Percentiles rank a stretch among this genome's conserved stretches.
Conservation (phyloP, 306 rosid genomes). For the Cucumis hystrix region DNA sequence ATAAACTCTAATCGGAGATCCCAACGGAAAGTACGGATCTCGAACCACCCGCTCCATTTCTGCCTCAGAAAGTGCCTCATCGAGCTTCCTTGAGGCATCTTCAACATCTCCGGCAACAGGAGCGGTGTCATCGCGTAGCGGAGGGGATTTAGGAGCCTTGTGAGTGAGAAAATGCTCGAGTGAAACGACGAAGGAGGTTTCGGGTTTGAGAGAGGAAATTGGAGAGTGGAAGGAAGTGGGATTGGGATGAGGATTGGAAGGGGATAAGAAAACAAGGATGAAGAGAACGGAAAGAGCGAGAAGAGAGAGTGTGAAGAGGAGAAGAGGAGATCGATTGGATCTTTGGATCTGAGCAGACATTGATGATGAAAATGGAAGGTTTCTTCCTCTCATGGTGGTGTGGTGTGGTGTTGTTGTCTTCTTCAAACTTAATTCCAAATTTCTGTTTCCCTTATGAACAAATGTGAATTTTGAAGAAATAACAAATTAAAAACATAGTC, state of each 20-base stretch:
- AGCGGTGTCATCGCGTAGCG: conserved; percentile 2
- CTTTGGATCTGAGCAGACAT: conserved; percentile 20
- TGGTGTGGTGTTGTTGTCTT: neutral
- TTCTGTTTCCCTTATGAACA: neutral
- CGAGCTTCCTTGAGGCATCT: conserved; percentile 21
- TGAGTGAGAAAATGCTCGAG: conserved; percentile 58
- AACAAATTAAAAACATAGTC: neutral
- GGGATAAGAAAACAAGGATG: conserved; percentile 20
- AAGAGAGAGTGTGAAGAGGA: conserved; percentile 28
- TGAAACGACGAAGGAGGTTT: conserved; percentile 62
- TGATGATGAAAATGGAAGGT: conserved; percentile 7
- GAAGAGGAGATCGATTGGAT: conserved; percentile 38
- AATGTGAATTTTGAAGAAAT: neutral
- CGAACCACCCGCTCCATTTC: conserved; percentile 21
- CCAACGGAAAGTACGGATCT: conserved; percentile 39
- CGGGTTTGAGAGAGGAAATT: conserved; percentile 10
- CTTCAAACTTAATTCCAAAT: neutral
- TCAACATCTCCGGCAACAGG: neutral
- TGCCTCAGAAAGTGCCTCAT: conserved; percentile 17
- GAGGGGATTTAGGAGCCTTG: conserved; percentile 7
- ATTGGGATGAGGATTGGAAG: conserved; percentile 11
- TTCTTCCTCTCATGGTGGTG: conserved; percentile 19
- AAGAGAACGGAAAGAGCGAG: conserved; percentile 29
- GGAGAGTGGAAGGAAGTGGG: neutral
- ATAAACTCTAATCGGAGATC: conserved; percentile 53